phyloP scores from a whole-genome alignment of 2,329 filamentous ascomycete genomes.

The Polytolypa hystricis region DNA sequence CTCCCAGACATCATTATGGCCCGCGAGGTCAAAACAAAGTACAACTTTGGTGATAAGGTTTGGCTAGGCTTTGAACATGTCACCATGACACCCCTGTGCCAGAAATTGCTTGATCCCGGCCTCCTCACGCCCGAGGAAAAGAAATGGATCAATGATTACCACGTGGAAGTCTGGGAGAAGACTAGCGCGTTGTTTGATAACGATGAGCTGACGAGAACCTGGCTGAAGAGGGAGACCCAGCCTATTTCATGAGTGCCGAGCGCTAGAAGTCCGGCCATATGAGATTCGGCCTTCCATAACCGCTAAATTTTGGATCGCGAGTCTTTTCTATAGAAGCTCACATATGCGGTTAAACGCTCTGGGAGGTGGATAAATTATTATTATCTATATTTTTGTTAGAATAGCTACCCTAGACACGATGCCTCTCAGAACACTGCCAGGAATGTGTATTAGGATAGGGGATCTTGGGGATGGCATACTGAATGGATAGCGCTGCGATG shows the following conservation, averaged over 20 bases:
- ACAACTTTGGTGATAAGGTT: constrained; percentile 86
- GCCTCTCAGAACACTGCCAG: too few relatives aligned
- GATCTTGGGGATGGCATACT: too few relatives aligned
- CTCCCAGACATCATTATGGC: constrained; percentile 68
- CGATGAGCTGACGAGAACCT: constrained; percentile 60
- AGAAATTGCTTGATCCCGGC: constrained; percentile 66
- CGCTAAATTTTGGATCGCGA: too few relatives aligned
- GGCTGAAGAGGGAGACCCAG: constrained; percentile 80
- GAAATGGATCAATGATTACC: constrained; percentile 78
- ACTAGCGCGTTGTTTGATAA: constrained; percentile 64
- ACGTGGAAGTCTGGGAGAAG: constrained; percentile 69
- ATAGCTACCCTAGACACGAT: too few relatives aligned
- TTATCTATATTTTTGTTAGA: too few relatives aligned
- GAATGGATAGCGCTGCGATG: too few relatives aligned
- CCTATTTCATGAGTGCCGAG: constrained; percentile 30
- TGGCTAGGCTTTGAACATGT: constrained; percentile 95
- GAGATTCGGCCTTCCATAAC: too few relatives aligned
- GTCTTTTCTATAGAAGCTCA: too few relatives aligned
- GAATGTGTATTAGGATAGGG: too few relatives aligned
- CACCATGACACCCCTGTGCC: constrained; percentile 91
- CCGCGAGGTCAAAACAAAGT: constrained; percentile 71
- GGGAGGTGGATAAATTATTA: too few relatives aligned
- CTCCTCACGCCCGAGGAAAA: constrained; percentile 66
- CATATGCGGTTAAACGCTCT: too few relatives aligned
- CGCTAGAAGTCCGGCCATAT: too few relatives aligned